Evolutionary conservation across 2,329 filamentous ascomycete genomes (phyloP).

Genomic region (Apiospora pterosperma): DNA sequence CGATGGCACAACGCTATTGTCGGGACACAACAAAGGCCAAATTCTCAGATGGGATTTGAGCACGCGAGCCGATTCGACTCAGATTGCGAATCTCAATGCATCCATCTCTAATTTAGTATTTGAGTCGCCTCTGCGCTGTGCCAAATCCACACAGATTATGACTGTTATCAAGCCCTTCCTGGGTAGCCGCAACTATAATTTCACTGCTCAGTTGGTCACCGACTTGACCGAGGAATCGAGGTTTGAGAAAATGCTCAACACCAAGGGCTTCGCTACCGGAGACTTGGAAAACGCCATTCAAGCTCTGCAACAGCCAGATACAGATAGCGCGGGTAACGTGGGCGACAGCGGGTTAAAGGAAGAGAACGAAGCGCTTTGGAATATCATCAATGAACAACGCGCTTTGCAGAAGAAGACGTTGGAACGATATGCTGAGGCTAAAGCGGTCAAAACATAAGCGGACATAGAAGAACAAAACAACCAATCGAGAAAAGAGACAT

Average conservation of each 20-base stretch:
- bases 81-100: slow-evolving; percentile 70
- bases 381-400: slow-evolving; percentile 41
- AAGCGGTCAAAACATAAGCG: slow-evolving; percentile 18
- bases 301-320: slow-evolving; percentile 36
- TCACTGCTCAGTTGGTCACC: slow-evolving; percentile 60
- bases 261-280: slow-evolving; percentile 44
- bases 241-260: slow-evolving; percentile 42
- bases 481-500: slow-evolving; percentile 1
- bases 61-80: slow-evolving; percentile 63
- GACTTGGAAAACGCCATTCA: slow-evolving; percentile 48
- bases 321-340: slow-evolving; percentile 12
- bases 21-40: slow-evolving; percentile 77
- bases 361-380: slow-evolving; percentile 42
- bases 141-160: slow-evolving; percentile 45
- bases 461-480: neutral
- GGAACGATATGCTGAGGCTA: slow-evolving; percentile 25
- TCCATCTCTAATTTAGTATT: slow-evolving; percentile 81
- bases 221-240: slow-evolving; percentile 36
- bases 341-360: slow-evolving; percentile 33
- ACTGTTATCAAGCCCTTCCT: slow-evolving; percentile 79
- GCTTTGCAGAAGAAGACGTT: slow-evolving; percentile 38
- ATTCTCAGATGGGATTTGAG: slow-evolving; percentile 78
- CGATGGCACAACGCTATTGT: slow-evolving; percentile 76
- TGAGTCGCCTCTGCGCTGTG: slow-evolving; percentile 56
- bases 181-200: slow-evolving; percentile 60